phyloP scores from a whole-genome alignment of 1,284 basidiomycete species.

The Paramarasmius palmivorus region DNA sequence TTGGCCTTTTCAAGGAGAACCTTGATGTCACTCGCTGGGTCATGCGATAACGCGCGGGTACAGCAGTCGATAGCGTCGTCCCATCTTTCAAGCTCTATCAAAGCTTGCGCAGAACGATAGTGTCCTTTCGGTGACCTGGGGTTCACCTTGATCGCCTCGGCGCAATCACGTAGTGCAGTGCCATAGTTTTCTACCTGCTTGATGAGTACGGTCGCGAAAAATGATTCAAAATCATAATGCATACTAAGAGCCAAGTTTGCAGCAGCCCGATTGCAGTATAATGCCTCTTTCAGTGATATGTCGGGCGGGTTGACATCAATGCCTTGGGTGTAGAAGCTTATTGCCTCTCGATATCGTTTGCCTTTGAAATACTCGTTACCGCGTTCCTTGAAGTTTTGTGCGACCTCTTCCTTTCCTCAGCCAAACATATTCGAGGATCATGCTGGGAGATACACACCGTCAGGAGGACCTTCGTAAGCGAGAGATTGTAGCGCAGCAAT shows the following conservation, averaged over 20 bases:
- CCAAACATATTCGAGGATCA: background rate
- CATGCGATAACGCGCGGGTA: conserved; percentile 61
- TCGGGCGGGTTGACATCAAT: conserved; percentile 82
- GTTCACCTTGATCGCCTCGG: conserved; percentile 67
- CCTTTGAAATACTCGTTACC: conserved; percentile 93
- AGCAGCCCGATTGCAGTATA: conserved; percentile 90
- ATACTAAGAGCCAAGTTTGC: conserved; percentile 87
- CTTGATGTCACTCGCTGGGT: conserved; percentile 55
- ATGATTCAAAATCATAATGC: conserved; percentile 23
- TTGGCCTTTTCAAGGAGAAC: conserved; percentile 46
- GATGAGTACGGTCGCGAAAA: background rate
- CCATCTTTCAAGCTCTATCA: conserved; percentile 69
- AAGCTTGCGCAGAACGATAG: conserved; percentile 79
- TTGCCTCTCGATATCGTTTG: conserved; percentile 84
- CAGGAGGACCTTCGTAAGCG: conserved; percentile 87
- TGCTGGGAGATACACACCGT: conserved; percentile 66
- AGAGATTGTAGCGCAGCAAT: conserved; percentile 87
- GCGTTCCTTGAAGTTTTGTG: conserved; percentile 91
- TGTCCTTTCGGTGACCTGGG: conserved; percentile 75
- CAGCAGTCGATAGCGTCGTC: conserved; percentile 86
- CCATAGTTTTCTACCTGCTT: conserved; percentile 79
- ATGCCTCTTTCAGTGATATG: conserved; percentile 57
- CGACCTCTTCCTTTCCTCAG: conserved; percentile 64
- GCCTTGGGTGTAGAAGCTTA: conserved; percentile 89
- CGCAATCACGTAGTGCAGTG: conserved; percentile 82